These are phyloP conservation scores for Cenchrus purpureus DNA, from an alignment of 176 grass and related monocot species.

Conservation along the genomic window DNA sequence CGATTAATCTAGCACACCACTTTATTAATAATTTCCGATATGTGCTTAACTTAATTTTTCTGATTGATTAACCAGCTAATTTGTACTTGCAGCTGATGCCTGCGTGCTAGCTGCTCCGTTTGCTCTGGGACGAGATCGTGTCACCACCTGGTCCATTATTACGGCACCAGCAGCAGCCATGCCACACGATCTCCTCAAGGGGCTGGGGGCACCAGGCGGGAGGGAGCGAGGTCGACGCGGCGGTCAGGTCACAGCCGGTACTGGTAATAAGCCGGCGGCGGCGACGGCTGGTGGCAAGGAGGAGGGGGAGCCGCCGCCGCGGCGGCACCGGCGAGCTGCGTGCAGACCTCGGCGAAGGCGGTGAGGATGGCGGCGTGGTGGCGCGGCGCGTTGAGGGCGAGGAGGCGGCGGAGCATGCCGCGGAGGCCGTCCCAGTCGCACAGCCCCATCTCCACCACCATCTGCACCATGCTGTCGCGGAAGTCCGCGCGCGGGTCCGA, in stretches of 20 bases:
- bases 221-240: no score
- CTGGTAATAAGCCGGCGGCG: background rate
- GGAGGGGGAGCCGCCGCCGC: background rate
- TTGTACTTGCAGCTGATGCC: background rate
- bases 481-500: conserved; percentile 83
- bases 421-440: conserved; percentile 87
- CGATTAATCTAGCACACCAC: no score
- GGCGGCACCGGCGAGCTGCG: conserved; percentile 42
- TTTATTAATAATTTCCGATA: no score
- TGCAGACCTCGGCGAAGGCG: conserved; percentile 94
- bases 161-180: background rate
- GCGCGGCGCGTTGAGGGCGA: conserved; percentile 80
- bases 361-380: conserved; percentile 95
- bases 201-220: background rate
- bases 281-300: background rate
- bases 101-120: background rate
- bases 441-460: conserved; percentile 94
- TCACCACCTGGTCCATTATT: conserved; percentile 39
- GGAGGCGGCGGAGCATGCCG: conserved; percentile 80
- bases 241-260: background rate
- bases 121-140: conserved; percentile 58
- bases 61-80: background rate
- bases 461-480: conserved; percentile 91
- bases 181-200: conserved; percentile 48
- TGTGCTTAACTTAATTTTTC: background rate